These are phyloP conservation scores for Pisolithus thermaeus DNA, from an alignment of 1,284 basidiomycete genomes.

Conservation along the genomic window DNA sequence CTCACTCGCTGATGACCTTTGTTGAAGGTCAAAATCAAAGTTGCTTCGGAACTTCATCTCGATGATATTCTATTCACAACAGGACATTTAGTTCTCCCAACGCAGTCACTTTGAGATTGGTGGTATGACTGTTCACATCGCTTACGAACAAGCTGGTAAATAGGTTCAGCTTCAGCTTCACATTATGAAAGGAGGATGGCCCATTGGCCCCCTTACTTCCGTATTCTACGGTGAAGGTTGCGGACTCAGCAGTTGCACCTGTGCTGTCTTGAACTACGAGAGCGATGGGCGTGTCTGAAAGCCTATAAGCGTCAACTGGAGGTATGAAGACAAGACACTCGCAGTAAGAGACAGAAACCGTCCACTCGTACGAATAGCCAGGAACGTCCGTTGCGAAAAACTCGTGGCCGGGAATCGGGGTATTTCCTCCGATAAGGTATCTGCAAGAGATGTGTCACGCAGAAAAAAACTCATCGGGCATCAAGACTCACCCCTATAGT, in stretches of 20 bases:
- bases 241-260: constrained; percentile 39
- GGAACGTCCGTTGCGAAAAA: neutral
- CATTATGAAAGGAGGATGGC: neutral
- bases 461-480: neutral
- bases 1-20: no score
- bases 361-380: neutral
- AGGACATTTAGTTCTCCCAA: no score
- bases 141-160: neutral
- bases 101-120: no score
- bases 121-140: no score
- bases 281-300: constrained; percentile 2
- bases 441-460: neutral
- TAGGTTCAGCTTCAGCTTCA: neutral
- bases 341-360: neutral
- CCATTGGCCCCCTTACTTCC: constrained; percentile 14
- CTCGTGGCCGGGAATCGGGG: neutral
- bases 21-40: no score
- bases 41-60: no score
- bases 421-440: neutral
- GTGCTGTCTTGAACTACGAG: constrained; percentile 1
- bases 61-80: no score
- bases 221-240: constrained; percentile 37
- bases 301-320: neutral
- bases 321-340: neutral
- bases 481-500: neutral